Evolutionary conservation across 106 monocot genomes (phyloP), one percentile per base, ranked within the genome.

Genomic region (Hemerocallis citrina): DNA sequence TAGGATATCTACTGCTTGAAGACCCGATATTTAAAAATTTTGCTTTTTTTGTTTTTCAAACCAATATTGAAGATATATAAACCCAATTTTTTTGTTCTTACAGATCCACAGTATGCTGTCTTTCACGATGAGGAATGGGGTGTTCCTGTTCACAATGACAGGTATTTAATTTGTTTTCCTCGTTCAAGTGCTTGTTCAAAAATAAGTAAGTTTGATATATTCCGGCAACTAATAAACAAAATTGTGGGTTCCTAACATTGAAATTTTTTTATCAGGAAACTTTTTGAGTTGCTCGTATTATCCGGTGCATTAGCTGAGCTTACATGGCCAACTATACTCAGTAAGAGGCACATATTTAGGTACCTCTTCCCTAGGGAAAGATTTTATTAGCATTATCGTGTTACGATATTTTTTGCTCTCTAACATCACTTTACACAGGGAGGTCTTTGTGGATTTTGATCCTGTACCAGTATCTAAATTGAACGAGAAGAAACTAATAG

Each of bases 101-200:
- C 60, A 85, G 85, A 85, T 69, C 65, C 76, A 51, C 70, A 61
- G 32, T 88, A 88, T 82, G 73, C 63, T 35, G 39, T 67, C 38
- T 88, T 88, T 52, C 82, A 88, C 74, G 82, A 88, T 64, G 82
- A 79, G 63, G 86, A 87, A 65, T 87, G 86, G 86, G 86, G 86
- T 47, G 78, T 87, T 48, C 78, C 86, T 50, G 78, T 87, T 33
- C 79, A 87, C 66, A 79, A 87, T 75, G 86, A 86, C 41, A 79
- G 52, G 86, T 87, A 75, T 64, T 38, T 42, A 37, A 59, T 36
- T 49, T 41, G 8, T 25, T 40, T 7, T 15, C 58, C 43, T 52
- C 19, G 19, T 55, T 55, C 55, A 33, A 5, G 13, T 52, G 2
- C 29, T 28, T 3, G 29, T 52, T 13, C 52, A 29, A 28, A 52